Base-by-base conservation (phyloP, 306 rosid genomes). In the Rosa chinensis region DNA sequence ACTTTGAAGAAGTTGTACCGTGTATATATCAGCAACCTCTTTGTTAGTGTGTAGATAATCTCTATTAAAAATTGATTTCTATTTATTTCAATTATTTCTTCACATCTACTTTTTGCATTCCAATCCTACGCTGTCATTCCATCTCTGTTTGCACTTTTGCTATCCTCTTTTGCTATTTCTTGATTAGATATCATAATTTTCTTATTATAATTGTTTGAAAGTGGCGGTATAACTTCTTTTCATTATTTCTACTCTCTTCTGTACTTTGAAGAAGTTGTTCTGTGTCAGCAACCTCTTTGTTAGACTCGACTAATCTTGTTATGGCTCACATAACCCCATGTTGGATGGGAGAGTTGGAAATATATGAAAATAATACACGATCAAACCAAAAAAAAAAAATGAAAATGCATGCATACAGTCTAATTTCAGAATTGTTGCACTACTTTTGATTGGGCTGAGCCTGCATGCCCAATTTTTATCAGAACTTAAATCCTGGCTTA, bases 401-500 rank as follows among this genome's bases (percentile, higher is more conserved):
- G 9, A 66, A 66, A 37, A 14, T 12, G 3, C 42, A 32, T 35
- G 48, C 25, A 18, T 40, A 3, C 47, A 40, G 72, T 67, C 20
- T 16, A 44, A 62, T 14, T 48, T 62, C 47, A 10, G 28, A 62
- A 6, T 18, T 45, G 7, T 75, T 37, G 12, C 18, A 10, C 2
- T 23, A 55, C 67, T 25, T 12, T 56, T 40, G 17, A 66, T 66
- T 39, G 47, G 13, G 52, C 50, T 55, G 66, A 39, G 66, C 77
- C 23, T 75, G 44, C 70, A 75, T 55, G 48, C 77, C 28, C 20
- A 72, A 72, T 49, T 72, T 35, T 21, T 32, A 50, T 50, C 48
- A 32, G 64, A 72, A 35, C 67, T 39, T 8, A 40, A 52, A 20
- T 73, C 50, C 21, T 5, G n/a, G 32, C 77, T 53, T n/a, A 70